Conservation (phyloP, 306 rosid genomes). For the Lupinus albus region DNA sequence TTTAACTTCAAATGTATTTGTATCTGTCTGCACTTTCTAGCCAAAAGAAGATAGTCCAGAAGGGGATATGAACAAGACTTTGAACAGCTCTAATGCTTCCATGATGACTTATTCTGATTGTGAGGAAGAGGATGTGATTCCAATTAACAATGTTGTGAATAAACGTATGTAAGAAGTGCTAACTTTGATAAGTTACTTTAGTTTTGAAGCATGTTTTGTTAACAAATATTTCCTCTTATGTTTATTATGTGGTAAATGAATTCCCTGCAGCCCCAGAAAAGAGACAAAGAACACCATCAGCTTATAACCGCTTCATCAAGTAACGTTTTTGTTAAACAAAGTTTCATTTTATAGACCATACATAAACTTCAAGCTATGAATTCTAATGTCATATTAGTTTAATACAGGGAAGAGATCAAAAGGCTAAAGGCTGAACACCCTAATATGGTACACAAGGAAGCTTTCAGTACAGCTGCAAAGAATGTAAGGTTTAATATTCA, state of each 20-base stretch:
- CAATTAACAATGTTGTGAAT: constrained; percentile 58
- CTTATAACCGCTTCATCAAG: constrained; percentile 92
- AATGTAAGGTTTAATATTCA: constrained; percentile 53
- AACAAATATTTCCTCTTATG: not conserved
- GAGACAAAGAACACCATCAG: constrained; percentile 95
- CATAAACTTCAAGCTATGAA: not conserved
- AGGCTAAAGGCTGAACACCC: constrained; percentile 91
- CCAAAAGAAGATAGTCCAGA: constrained; percentile 54
- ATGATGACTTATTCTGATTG: constrained; percentile 60
- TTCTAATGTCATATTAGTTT: constrained; percentile 34
- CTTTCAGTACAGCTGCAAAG: constrained; percentile 89
- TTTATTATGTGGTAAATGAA: constrained; percentile 27
- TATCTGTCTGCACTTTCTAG: constrained; percentile 46
- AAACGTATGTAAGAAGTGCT: constrained; percentile 67
- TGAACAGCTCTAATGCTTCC: constrained; percentile 48
- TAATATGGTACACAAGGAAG: constrained; percentile 88
- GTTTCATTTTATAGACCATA: not conserved
- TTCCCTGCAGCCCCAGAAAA: constrained; percentile 77
- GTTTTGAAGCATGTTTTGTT: constrained; percentile 20
- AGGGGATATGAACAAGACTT: constrained; percentile 50
- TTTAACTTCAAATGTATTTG: constrained; percentile 14
- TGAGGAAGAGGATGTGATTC: constrained; percentile 65
- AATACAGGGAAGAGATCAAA: constrained; percentile 80
- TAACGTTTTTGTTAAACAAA: constrained; percentile 43
- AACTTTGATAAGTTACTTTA: not conserved